Percentiles rank a stretch among this genome's conserved stretches.
Evolutionary conservation across 2,329 filamentous ascomycete genomes (phyloP).

Genomic region (Trichoderma pleuroti): DNA sequence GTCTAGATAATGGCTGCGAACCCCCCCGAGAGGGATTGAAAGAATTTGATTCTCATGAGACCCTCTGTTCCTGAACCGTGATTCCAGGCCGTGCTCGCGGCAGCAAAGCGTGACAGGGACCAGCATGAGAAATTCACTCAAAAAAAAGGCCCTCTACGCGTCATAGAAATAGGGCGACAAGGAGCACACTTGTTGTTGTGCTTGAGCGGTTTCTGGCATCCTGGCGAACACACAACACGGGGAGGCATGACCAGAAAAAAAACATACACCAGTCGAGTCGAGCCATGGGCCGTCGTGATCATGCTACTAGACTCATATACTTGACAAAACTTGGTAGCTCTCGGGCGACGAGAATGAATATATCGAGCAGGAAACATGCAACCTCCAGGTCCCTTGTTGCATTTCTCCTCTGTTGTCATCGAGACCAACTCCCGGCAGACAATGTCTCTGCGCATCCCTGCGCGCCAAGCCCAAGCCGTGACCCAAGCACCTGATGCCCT

Average conservation of each 20-base stretch:
- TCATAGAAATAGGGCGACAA: constrained; percentile 7
- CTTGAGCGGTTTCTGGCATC: background rate
- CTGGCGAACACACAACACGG: background rate
- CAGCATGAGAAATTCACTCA: constrained; percentile 2
- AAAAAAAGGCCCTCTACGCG: background rate
- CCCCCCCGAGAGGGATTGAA: background rate
- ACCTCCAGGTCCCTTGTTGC: background rate
- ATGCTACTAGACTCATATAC: background rate
- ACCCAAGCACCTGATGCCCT: constrained; percentile 7
- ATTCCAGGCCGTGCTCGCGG: background rate
- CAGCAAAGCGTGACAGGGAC: background rate
- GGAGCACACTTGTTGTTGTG: background rate
- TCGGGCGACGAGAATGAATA: background rate
- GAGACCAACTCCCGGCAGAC: background rate
- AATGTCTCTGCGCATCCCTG: background rate
- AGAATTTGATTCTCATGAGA: background rate
- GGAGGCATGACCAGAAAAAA: background rate
- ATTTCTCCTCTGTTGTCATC: background rate
- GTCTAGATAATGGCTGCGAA: background rate
- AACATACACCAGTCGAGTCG: background rate
- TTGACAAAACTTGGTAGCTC: background rate
- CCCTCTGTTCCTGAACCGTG: background rate
- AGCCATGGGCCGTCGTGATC: background rate
- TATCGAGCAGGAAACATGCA: background rate
- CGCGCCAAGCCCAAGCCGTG: background rate